Base-by-base conservation (phyloP, 1,284 basidiomycete species). In the Leccinum insigne region DNA sequence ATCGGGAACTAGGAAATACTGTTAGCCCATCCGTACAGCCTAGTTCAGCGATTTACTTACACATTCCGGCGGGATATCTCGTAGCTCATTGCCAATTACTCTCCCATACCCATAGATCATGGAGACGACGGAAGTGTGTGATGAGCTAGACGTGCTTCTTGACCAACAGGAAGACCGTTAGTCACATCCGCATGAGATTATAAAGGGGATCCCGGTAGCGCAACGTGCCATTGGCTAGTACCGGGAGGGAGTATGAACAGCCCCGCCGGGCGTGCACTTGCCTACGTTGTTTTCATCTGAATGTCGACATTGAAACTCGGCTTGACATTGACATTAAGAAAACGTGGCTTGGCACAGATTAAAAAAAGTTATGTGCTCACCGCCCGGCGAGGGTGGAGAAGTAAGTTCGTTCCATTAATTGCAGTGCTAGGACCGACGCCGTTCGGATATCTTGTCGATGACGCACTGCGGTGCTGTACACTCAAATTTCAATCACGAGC, bases 41-140 rank as follows among this genome's bases (percentile, higher is more conserved):
- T 11, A 13, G 29, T 52, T 63, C 18, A 59, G 52, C 57, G 47
- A 63, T 7, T 52, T 52, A 67, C 77, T 71, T 62, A 78, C 77
- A 64, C 63, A 70, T 59, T 72, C 73, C 6, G 67, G 75, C 1
- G 76, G 77, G 57, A 76, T 62, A 57, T 71, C 74, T 60, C 77
- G 73, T 49, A 76, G 74, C 58, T 78, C 76, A 57, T 66, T 67
- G 56, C 77, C 75, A 58, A 76, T 69, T 63, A 76, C 70, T 68
- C 76, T 77, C 58, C 72, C 75, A 21, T 21, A 21, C 58, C 72
- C 75, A 23, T 23, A 23, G 62, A 66, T 68, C 73, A 76, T 77
- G 66, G 58, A 62, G 62, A 62, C 23, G 57, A 65, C 44, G 63
- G 64, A 66, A 67, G 56, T 13, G 13, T 65, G 64, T 72, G 69